phyloP scores from a whole-genome alignment of 2,329 filamentous ascomycete species.

The Colletotrichum sublineola region DNA sequence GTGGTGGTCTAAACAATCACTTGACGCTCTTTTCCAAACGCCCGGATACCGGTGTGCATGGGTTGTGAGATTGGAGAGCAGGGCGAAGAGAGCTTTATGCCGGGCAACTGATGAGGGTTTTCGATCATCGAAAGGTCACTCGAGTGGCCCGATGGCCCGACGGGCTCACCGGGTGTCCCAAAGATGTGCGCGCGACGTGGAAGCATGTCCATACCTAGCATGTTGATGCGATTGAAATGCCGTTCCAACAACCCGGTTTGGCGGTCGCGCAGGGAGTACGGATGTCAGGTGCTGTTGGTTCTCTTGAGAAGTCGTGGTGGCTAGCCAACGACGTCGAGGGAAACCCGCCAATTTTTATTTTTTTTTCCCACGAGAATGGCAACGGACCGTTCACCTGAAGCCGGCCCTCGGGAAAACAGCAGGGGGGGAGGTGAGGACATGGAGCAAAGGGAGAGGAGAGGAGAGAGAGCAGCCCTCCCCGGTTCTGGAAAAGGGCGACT shows the following conservation, averaged over 20 bases:
- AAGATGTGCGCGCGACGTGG: not conserved
- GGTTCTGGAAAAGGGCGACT: not conserved
- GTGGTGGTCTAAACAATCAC: slow-evolving; percentile 1
- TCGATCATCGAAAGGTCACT: not conserved
- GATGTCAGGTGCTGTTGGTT: slow-evolving; percentile 25
- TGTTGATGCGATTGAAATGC: not conserved
- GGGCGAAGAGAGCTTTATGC: not conserved
- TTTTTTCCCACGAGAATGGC: not conserved
- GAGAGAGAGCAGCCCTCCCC: not conserved
- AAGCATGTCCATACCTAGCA: not conserved
- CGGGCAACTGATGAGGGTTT: not conserved
- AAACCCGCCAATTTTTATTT: not conserved
- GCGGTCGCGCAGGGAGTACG: slow-evolving; percentile 13
- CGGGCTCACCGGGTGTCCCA: not conserved
- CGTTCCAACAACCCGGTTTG: slow-evolving; percentile 34
- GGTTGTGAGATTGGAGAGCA: slow-evolving; percentile 10
- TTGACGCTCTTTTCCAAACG: slow-evolving; percentile 20
- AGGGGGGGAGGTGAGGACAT: not conserved
- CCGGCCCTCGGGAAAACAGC: not conserved
- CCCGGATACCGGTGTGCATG: slow-evolving; percentile 37
- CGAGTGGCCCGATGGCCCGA: slow-evolving; percentile 14
- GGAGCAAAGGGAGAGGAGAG: not conserved
- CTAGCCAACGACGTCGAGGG: slow-evolving; percentile 13
- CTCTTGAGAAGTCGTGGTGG: not conserved
- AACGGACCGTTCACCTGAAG: slow-evolving; percentile 25